Base-by-base conservation (phyloP, 2,329 filamentous ascomycete genomes). In the Fusarium nematophilum region DNA sequence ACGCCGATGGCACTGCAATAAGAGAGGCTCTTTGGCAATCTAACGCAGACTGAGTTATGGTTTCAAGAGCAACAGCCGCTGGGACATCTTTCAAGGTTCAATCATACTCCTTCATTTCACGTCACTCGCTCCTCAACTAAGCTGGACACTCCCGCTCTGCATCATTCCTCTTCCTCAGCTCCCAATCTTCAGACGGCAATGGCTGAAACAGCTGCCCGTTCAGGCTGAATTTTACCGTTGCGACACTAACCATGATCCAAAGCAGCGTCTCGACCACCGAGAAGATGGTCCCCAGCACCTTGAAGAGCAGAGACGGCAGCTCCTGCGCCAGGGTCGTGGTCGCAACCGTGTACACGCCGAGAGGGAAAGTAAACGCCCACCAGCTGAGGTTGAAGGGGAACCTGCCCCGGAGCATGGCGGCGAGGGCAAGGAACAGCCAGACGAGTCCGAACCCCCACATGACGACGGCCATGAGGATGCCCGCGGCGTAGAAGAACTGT, bases 401-500 rank as follows among this genome's bases (percentile, higher is more conserved):
- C 17, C 46, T 63, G 39, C 64, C 66, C 14, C 64, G 67, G 9
- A 54, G 58, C 36, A 75, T 70, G 17, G 64, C 67, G 11, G 67
- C 62, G 23, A 73, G 14, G 3, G 74, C 74, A 54, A 75, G 72
- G 33, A 64, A 58, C 3, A 76, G 61, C 75, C 74, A 77, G 30
- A 66, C 66, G 3, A 75, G 53, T 1, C 69, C 72, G 17, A 71
- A 69, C 0, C 69, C 73, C 75, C 75, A 77, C 59, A 76, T 68
- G 14, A 74, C 23, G 11, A 76, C 52, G 6, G 66, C 69, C 4
- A 62, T 50, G 9, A 76, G 48, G 15, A 83, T 72, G 1, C 86
- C 85, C 0, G 83, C 39, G 3, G 82, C 73, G 60, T 88, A 88
- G 7, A 86, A 76, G 8, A 86, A 76, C 3, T 81, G 75, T 0